These are phyloP conservation scores for Climacium dendroides DNA, from an alignment of 225 moss, liverwort and hornwort species.

Conservation along the genomic window DNA sequence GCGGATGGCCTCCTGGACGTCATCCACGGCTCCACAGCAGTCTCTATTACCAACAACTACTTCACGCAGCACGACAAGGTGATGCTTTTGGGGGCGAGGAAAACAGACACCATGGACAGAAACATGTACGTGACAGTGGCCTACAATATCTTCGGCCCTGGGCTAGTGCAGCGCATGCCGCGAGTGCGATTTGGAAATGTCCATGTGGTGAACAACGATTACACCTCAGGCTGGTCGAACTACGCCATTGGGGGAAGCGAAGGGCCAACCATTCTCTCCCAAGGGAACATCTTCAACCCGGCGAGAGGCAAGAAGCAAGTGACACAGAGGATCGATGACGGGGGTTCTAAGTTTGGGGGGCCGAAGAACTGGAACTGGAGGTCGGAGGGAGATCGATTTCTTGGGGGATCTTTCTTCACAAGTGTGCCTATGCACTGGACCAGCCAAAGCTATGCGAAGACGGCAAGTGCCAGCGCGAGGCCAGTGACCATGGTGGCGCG, in stretches of 20 bases:
- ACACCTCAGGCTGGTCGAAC: not conserved
- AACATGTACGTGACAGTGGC: not conserved
- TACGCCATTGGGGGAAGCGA: not conserved
- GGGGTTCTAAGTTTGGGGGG: not conserved
- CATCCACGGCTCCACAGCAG: not conserved
- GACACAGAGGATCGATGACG: slow-evolving; percentile 8
- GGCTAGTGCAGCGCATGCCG: not conserved
- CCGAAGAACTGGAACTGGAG: slow-evolving; percentile 8
- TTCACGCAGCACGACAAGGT: not conserved
- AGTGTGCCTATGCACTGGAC: not conserved
- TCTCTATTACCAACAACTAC: not conserved
- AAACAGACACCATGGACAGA: not conserved
- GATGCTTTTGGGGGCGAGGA: not conserved
- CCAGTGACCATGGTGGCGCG: not conserved
- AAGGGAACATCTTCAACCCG: not conserved
- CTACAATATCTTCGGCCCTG: not conserved
- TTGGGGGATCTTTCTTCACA: not conserved
- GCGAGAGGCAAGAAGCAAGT: slow-evolving; percentile 2
- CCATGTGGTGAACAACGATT: not conserved
- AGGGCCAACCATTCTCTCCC: not conserved
- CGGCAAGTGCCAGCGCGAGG: not conserved
- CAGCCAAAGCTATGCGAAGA: not conserved
- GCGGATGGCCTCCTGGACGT: not conserved
- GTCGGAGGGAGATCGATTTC: slow-evolving; percentile 1
- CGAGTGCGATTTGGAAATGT: not conserved